Base-by-base conservation (phyloP, 345 rosid genomes). In the Citrus medica region DNA sequence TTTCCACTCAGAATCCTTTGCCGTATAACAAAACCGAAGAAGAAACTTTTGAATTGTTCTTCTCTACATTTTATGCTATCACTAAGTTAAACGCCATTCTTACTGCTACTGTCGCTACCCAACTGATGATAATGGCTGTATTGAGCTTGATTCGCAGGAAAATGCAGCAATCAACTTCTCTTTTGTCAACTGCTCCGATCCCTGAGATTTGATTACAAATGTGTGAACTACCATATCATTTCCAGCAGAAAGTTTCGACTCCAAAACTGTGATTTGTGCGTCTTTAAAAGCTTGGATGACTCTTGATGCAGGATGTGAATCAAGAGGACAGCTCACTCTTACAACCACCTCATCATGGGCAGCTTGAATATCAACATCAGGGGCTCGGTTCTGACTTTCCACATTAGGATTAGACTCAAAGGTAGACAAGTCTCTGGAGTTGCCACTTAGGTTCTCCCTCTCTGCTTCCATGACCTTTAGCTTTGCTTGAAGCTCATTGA, bases 401-500 rank as follows among this genome's bases (percentile, higher is more conserved):
- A 64, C 64, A 63, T 68, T 82, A 25, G 85, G 21, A 67, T 64
- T 81, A 5, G 76, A 63, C 42, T 79, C 90, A 42, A 69, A 70
- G 19, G 76, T 80, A 10, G 85, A 35, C 12, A 82, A 81, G 65
- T 89, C 91, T 13, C 87, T 80, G 5, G 91, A 83, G 67, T 83
- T 79, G 80, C 89, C 78, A 69, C 89, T 95, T 10, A 71, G 62
- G 74, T 79, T 81, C 51, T 83, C 93, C 84, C 87, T 86, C 73
- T 91, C 99, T 5, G 88, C 76, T 89, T 96, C 99, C 91, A 96
- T 83, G 61, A 68, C 73, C 86, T 86, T 94, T 27, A 92, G 90
- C 84, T 90, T 94, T 60, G 85, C 93, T 81, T 96, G 99, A 72
- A 96, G 98, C 86, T 96, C 99, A 56, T 91, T 92, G 76, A 96